Conservation (phyloP, 371 early-diverging fungal genomes). For the Circinella umbellata region DNA sequence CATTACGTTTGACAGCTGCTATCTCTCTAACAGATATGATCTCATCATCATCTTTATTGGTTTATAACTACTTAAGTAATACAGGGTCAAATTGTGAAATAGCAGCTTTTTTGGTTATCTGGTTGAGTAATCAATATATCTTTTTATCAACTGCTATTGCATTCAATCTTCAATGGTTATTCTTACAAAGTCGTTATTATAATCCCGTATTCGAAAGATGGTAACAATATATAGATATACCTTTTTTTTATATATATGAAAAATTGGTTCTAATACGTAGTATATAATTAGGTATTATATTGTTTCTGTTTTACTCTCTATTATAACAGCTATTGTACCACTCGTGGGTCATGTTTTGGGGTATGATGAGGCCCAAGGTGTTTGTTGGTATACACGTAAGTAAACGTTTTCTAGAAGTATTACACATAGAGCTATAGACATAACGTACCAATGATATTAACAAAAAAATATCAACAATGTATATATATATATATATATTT, state of each 20-base stretch:
- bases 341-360: slow-evolving; percentile 18
- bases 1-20: slow-evolving; percentile 29
- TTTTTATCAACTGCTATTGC: slow-evolving; percentile 33
- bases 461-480: background rate
- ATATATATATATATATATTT: background rate
- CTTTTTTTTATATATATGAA: no score
- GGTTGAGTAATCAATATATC: slow-evolving; percentile 28
- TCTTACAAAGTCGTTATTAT: slow-evolving; percentile 24
- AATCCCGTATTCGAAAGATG: slow-evolving; percentile 33
- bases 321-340: slow-evolving; percentile 21
- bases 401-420: background rate
- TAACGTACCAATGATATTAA: background rate
- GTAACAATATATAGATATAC: background rate
- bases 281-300: slow-evolving; percentile 26
- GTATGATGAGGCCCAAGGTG: slow-evolving; percentile 24
- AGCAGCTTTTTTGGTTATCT: slow-evolving; percentile 26
- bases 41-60: slow-evolving; percentile 14
- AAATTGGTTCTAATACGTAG: no score
- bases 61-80: slow-evolving; percentile 12
- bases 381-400: slow-evolving; percentile 32
- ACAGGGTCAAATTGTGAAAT: slow-evolving; percentile 15
- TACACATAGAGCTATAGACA: no score
- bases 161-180: slow-evolving; percentile 33
- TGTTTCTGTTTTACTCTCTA: slow-evolving; percentile 17
- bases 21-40: slow-evolving; percentile 27